phyloP scores from a whole-genome alignment of 352 stramenopile genomes.

The Phytophthora megakarya region DNA sequence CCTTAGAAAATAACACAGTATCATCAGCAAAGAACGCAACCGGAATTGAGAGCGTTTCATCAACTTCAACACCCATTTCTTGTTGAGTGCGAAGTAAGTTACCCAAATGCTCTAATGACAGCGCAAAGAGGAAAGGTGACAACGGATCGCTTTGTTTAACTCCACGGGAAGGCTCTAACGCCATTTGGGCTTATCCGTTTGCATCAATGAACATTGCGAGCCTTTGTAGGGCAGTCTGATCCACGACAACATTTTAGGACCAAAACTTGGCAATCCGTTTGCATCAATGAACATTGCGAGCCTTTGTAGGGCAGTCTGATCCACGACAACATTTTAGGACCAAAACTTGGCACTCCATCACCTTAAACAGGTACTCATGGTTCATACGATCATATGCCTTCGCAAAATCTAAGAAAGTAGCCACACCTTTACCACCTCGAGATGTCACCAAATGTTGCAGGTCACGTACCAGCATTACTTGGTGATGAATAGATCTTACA shows the following conservation, averaged over 20 bases:
- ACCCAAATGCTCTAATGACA: background rate
- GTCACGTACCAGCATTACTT: slow-evolving; percentile 3
- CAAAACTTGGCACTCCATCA: too few relatives aligned
- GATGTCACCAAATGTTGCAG: background rate
- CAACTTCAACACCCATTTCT: background rate
- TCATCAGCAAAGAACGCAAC: background rate
- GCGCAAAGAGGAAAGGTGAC: too few relatives aligned
- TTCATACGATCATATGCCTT: background rate
- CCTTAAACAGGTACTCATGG: background rate
- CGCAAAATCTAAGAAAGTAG: background rate
- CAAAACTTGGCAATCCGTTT: too few relatives aligned
- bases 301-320: slow-evolving; percentile 4
- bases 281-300: too few relatives aligned
- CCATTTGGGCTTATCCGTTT: too few relatives aligned
- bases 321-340: too few relatives aligned
- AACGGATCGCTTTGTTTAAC: too few relatives aligned
- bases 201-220: too few relatives aligned
- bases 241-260: too few relatives aligned
- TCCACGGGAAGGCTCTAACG: too few relatives aligned
- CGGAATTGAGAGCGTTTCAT: background rate
- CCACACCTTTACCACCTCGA: background rate
- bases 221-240: slow-evolving; percentile 4
- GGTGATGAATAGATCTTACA: background rate
- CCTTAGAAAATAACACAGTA: background rate
- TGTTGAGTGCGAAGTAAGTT: background rate